Percentiles rank a stretch among this genome's conserved stretches.
Conservation (phyloP, 2,329 filamentous ascomycete species). For the Elsinoe arachidis region DNA sequence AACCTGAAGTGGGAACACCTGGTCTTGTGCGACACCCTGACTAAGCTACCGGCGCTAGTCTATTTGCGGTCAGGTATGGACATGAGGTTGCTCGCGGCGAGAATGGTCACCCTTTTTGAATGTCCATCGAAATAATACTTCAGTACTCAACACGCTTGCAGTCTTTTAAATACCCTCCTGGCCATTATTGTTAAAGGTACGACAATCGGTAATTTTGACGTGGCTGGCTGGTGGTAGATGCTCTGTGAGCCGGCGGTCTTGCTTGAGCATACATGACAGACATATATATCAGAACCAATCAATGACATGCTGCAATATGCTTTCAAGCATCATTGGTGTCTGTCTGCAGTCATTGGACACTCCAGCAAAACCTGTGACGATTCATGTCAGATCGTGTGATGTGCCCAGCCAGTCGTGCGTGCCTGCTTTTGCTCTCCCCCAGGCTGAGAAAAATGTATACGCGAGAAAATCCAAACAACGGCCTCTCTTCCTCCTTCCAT, state of each 20-base stretch:
- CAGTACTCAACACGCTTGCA: too few relatives aligned
- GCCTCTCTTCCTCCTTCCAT: not conserved
- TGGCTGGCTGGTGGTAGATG: too few relatives aligned
- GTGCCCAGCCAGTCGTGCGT: not conserved
- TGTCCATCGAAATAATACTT: too few relatives aligned
- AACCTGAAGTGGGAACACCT: not conserved
- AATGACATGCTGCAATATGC: not conserved
- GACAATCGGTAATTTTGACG: too few relatives aligned
- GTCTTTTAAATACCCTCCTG: too few relatives aligned
- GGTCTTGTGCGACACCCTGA: not conserved
- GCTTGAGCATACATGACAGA: too few relatives aligned
- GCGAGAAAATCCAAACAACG: constrained; percentile 7
- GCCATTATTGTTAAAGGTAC: too few relatives aligned
- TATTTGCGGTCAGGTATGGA: not conserved
- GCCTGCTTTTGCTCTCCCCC: not conserved
- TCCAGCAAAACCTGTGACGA: not conserved
- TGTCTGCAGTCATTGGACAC: not conserved
- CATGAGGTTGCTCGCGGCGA: not conserved
- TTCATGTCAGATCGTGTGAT: not conserved
- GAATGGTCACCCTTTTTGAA: too few relatives aligned
- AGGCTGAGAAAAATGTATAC: constrained; percentile 11
- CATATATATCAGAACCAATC: not conserved
- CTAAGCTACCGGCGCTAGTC: not conserved
- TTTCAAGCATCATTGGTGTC: not conserved
- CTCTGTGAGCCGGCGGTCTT: too few relatives aligned